phyloP scores from a whole-genome alignment of 148 eudicot species.

The Rhododendron mucronatum region DNA sequence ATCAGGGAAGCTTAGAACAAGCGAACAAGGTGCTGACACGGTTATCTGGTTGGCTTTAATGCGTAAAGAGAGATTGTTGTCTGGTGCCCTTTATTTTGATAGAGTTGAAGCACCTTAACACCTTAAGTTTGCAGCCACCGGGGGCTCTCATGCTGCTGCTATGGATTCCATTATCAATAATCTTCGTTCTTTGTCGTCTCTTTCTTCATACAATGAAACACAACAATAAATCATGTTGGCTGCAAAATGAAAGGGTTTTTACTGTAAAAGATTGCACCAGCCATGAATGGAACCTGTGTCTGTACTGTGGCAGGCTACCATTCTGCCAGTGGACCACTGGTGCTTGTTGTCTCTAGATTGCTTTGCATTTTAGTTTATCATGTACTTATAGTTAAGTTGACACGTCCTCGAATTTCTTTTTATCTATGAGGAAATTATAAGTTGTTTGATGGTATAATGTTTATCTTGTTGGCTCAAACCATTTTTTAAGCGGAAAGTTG shows the following conservation, averaged over 20 bases:
- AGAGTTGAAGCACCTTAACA: conserved; percentile 89
- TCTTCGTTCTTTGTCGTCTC: conserved; percentile 45
- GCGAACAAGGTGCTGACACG: conserved; percentile 91
- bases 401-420: background rate
- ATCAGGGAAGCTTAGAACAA: conserved; percentile 69
- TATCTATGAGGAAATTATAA: background rate
- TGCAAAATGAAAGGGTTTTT: background rate
- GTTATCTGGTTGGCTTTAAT: conserved; percentile 77
- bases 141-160: conserved; percentile 46
- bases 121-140: conserved; percentile 59
- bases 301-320: conserved; percentile 39
- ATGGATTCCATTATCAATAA: conserved; percentile 48
- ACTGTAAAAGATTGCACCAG: conserved; percentile 27
- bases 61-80: conserved; percentile 58
- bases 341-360: background rate
- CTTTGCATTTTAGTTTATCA: background rate
- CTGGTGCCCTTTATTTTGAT: conserved; percentile 85
- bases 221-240: background rate
- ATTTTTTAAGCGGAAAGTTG: no score
- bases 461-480: background rate
- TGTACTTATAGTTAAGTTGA: background rate
- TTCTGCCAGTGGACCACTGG: conserved; percentile 53
- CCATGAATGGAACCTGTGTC: conserved; percentile 58
- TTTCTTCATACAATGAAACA: conserved; percentile 9
- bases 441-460: background rate